These are phyloP conservation scores for Mucor plumbeus DNA, from an alignment of 371 early-diverging fungal species.

Conservation along the genomic window DNA sequence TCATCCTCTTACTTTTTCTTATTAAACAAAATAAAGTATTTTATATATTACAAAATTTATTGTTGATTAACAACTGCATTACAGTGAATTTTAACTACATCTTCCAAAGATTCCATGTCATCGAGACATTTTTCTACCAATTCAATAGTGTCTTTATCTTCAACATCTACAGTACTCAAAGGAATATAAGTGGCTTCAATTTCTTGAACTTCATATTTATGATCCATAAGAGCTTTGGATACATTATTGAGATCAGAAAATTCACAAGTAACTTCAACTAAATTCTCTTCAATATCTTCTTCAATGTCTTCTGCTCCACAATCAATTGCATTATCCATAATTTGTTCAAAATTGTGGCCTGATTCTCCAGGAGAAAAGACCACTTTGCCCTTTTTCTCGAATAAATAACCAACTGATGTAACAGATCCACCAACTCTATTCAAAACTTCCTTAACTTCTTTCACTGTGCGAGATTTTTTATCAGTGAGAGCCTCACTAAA, in stretches of 20 bases:
- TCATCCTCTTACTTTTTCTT: not conserved
- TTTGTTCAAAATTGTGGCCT: conserved; percentile 52
- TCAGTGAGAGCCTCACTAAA: conserved; percentile 64
- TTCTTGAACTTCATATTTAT: conserved; percentile 47
- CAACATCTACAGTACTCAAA: conserved; percentile 38
- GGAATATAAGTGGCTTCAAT: conserved; percentile 56
- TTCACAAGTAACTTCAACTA: conserved; percentile 48
- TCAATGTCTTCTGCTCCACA: conserved; percentile 68
- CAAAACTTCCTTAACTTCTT: conserved; percentile 68
- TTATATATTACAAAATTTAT: not conserved
- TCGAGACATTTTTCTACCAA: conserved; percentile 50
- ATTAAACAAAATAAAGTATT: not conserved
- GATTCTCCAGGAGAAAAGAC: conserved; percentile 50
- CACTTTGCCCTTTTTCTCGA: conserved; percentile 64
- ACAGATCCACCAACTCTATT: conserved; percentile 63
- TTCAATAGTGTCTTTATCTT: conserved; percentile 46
- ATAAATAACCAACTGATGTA: conserved; percentile 63
- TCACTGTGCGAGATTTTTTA: conserved; percentile 70
- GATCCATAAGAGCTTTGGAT: conserved; percentile 38
- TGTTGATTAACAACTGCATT: conserved; percentile 38
- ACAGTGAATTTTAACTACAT: conserved; percentile 61
- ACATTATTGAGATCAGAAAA: conserved; percentile 50
- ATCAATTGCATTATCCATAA: conserved; percentile 65
- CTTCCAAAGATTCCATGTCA: conserved; percentile 58
- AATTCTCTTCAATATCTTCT: conserved; percentile 42